These are phyloP conservation scores for Boletus speciosus DNA, from an alignment of 768 basidiomycete genomes.

Conservation along the genomic window DNA sequence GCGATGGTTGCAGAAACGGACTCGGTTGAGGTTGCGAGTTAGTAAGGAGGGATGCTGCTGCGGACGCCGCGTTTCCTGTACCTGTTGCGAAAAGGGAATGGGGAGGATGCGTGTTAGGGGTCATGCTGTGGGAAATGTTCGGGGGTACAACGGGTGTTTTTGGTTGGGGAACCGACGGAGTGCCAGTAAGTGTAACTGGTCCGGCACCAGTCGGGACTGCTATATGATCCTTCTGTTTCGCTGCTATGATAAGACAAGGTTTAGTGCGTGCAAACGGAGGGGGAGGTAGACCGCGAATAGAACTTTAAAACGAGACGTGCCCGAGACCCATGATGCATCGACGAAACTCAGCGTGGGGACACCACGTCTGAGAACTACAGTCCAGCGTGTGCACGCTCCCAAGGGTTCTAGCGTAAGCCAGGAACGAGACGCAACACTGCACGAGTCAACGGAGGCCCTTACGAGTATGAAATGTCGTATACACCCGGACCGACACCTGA, in stretches of 20 bases:
- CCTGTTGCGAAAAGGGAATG: slow-evolving; percentile 25
- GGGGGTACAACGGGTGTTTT: slow-evolving; percentile 20
- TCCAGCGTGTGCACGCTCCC: background rate
- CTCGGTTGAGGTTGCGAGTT: slow-evolving; percentile 27
- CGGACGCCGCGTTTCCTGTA: slow-evolving; percentile 10
- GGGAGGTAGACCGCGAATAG: background rate
- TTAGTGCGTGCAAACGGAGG: slow-evolving; percentile 4
- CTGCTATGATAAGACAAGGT: slow-evolving; percentile 5
- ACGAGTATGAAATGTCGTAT: background rate
- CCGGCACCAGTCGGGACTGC: slow-evolving; percentile 9
- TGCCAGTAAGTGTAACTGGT: slow-evolving; percentile 9
- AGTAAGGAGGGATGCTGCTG: slow-evolving; percentile 16
- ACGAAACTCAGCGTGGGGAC: background rate
- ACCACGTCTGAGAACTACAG: background rate
- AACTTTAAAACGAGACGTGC: background rate
- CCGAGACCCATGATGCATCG: background rate
- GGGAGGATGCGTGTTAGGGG: slow-evolving; percentile 31
- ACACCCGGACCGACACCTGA: background rate
- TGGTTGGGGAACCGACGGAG: slow-evolving; percentile 7
- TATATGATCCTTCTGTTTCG: slow-evolving; percentile 23
- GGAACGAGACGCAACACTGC: background rate
- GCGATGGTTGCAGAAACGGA: slow-evolving; percentile 26
- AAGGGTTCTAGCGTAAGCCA: background rate
- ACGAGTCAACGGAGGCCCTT: background rate
- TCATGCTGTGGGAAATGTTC: slow-evolving; percentile 26